Percentiles rank a stretch among this genome's conserved stretches.
These are phyloP conservation scores for Dimocarpus longan DNA, from an alignment of 345 rosid genomes.

Conservation along the genomic window DNA sequence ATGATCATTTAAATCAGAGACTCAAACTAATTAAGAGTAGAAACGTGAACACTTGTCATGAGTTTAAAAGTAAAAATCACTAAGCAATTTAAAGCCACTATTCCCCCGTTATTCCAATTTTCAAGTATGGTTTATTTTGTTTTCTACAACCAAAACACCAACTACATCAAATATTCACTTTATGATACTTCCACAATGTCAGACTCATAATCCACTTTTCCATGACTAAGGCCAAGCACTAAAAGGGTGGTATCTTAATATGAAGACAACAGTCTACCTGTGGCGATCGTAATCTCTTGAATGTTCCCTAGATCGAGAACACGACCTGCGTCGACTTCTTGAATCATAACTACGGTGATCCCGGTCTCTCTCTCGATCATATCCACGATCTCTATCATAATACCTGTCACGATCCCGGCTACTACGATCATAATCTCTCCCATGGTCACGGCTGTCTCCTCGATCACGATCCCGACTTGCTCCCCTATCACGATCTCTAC, in stretches of 20 bases:
- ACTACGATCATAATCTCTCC: conserved; percentile 83
- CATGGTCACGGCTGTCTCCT: conserved; percentile 75
- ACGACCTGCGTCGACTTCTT: conserved; percentile 74
- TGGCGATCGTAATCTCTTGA: conserved; percentile 81
- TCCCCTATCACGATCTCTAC: conserved; percentile 56
- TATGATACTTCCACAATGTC: not conserved
- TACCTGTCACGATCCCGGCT: conserved; percentile 85
- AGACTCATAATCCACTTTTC: not conserved
- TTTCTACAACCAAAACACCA: not conserved
- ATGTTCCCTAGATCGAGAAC: conserved; percentile 79
- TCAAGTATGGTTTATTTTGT: not conserved
- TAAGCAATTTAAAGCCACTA: not conserved
- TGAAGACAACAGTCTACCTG: conserved; percentile 47
- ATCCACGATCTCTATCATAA: conserved; percentile 70
- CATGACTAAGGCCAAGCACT: not conserved
- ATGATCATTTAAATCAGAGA: not conserved
- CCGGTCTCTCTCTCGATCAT: conserved; percentile 63
- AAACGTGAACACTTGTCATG: not conserved
- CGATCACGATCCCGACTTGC: conserved; percentile 64
- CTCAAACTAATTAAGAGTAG: not conserved
- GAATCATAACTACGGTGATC: conserved; percentile 83
- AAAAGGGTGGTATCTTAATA: not conserved
- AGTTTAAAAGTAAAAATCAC: not conserved
- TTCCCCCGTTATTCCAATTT: not conserved
- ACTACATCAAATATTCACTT: not conserved